Base-by-base conservation (phyloP, 2,329 filamentous ascomycete species). In the Xylaria sp. region DNA sequence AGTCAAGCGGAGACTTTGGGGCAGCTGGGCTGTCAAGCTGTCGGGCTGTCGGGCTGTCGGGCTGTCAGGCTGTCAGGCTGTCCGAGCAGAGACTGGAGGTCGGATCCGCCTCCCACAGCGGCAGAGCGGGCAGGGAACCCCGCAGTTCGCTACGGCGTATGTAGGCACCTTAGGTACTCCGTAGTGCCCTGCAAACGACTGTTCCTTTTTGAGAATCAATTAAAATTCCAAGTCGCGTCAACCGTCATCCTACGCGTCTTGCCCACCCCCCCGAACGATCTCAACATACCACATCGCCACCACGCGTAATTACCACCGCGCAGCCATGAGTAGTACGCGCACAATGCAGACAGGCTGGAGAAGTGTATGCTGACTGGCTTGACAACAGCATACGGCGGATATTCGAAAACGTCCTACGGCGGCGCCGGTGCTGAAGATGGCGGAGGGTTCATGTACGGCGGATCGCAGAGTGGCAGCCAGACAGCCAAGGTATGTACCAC, bases 381-480 rank as follows among this genome's bases (percentile, higher is more conserved):
- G 18, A 1, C 21, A 80, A 74, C 76, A 73, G 77, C 78, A 60
- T 83, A 82, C 74, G 75, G 72, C 56, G 75, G 76, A 62, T 82
- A 76, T 70, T 61, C 71, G 62, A 76, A 73, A 67, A 71, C 74
- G n/a, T 66, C 72, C 55, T 83, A 81, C 66, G 81, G 81, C 62
- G 79, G 74, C 55, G 76, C 80, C 63, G 82, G 81, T 60, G 83
- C 78, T 67, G 82, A 83, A 53, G 82, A 84, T 63, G 82, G 79
- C 42, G 85, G 85, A 61, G 85, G 85, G 50, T 88, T 86, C 73
- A 75, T 86, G 60, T 78, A 74, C 56, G 78, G 79, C 52, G 83
- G 80, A 56, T 85, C 84, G 5, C 85, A 87, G 69, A 73, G 76
- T 61, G 83, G 82, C 60, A 85, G 82, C 67, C 84, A 82, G 61